A percentile compares a stretch with the other conserved stretches of the same genome.
phyloP scores from a whole-genome alignment of 2,329 filamentous ascomycete genomes.

The Macroventuria anomochaeta region DNA sequence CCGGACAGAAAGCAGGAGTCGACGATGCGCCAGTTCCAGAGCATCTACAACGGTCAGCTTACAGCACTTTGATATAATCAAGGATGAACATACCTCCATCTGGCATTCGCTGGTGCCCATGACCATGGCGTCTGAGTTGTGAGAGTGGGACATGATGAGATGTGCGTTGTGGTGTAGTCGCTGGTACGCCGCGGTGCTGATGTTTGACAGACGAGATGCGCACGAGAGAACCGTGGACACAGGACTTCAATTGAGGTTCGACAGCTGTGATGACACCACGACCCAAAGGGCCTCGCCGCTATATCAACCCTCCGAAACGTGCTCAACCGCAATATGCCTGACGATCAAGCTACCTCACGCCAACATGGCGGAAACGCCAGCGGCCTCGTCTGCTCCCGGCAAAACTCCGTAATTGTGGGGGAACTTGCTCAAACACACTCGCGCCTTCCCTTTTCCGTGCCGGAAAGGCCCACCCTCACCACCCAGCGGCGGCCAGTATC shows the following conservation, averaged over 20 bases:
- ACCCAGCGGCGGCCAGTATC: conserved; percentile 21
- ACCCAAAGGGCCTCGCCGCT: conserved; percentile 11
- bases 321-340: conserved; percentile 3
- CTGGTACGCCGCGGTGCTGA: conserved; percentile 4
- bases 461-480: conserved; percentile 10
- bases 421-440: conserved; percentile 42
- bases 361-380: conserved; percentile 8
- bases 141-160: conserved; percentile 23
- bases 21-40: conserved; percentile 80
- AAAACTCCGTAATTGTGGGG: conserved; percentile 32
- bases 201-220: background rate
- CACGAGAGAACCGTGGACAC: background rate
- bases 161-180: background rate
- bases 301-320: conserved; percentile 18
- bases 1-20: conserved; percentile 73
- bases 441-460: conserved; percentile 19
- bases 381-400: conserved; percentile 13
- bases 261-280: background rate
- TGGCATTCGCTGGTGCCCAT: conserved; percentile 42
- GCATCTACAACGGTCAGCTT: conserved; percentile 64
- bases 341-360: conserved; percentile 15
- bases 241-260: conserved; percentile 1
- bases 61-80: background rate
- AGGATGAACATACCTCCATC: conserved; percentile 45
- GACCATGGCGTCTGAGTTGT: conserved; percentile 18